Conservation (phyloP, 2,329 filamentous ascomycete species). For the Colletotrichum musae region DNA sequence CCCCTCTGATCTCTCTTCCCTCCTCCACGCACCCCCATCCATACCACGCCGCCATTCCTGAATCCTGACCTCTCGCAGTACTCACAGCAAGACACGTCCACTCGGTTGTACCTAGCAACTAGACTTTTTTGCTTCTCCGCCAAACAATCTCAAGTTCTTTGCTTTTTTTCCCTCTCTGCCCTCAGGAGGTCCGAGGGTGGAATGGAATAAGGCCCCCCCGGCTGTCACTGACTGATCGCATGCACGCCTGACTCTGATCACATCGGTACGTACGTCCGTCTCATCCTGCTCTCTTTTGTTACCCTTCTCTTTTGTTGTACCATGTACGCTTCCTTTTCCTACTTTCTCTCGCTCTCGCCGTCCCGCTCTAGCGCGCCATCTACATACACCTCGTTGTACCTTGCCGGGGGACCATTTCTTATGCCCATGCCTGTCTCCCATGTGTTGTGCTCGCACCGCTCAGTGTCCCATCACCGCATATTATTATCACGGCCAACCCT, state of each 20-base stretch:
- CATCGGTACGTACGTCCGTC: slow-evolving; percentile 33
- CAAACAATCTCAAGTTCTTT: slow-evolving; percentile 34
- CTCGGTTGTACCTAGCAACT: slow-evolving; percentile 40
- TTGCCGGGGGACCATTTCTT: slow-evolving; percentile 33
- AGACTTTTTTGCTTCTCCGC: slow-evolving; percentile 38
- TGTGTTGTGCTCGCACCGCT: slow-evolving; percentile 41
- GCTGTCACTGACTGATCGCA: slow-evolving; percentile 41
- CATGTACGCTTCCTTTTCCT: slow-evolving; percentile 4
- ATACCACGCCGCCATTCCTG: slow-evolving; percentile 23
- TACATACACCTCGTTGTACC: slow-evolving; percentile 6
- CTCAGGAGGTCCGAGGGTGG: slow-evolving; percentile 39
- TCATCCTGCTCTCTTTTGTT: slow-evolving; percentile 20
- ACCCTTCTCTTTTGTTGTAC: not conserved
- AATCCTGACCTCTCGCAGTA: slow-evolving; percentile 24
- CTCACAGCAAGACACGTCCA: slow-evolving; percentile 5
- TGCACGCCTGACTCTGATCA: slow-evolving; percentile 38
- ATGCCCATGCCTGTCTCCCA: slow-evolving; percentile 39
- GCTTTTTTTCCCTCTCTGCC: slow-evolving; percentile 31
- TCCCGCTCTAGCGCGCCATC: slow-evolving; percentile 22
- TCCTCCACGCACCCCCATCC: slow-evolving; percentile 21
- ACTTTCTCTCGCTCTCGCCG: slow-evolving; percentile 6
- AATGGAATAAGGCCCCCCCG: slow-evolving; percentile 37
- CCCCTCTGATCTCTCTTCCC: slow-evolving; percentile 21
- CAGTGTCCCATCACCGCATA: slow-evolving; percentile 37
- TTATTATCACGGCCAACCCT: slow-evolving; percentile 39